Base-by-base conservation (phyloP, 139 green algal genomes). In the Picochlorum sp. region DNA sequence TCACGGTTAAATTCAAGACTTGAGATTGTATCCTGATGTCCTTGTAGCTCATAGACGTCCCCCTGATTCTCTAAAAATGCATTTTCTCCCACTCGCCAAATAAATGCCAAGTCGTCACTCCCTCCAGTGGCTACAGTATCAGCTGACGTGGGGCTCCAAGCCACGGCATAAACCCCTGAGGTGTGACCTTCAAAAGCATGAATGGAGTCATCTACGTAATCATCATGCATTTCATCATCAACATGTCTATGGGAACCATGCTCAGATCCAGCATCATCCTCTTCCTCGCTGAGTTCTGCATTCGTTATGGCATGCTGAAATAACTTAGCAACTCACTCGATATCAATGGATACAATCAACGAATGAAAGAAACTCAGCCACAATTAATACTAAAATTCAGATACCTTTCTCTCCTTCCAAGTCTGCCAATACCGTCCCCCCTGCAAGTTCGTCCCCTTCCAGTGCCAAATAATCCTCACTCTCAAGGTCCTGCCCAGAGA, bases 11-110 rank as follows among this genome's bases (percentile, higher is more conserved):
- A 97, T 2, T 62, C 76, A 25, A 96, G 28, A 4, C 25, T 22
- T 26, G 56, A 50, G 22, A 98, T 81, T 2, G 81, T 87, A 74
- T 98, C 91, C 5, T 70, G 78, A 78, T 97, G 90, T 0, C 87
- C 88, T 3, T 20, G 35, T 16, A 95, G 69, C 61, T 89, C 76
- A 30, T 55, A 33, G n/a, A 78, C 81, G 10, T 47, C 57, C 26
- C 79, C 77, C 1, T 52, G 64, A 3, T 74, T 85, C 20, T 57
- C 60, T 53, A 85, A 74, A 40, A 69, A 81, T 5, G 79, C 76
- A 20, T 86, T 72, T 32, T 88, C 71, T 1, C 82, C 85, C 50
- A 85, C 78, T 40, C 77, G 63, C 79, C 81, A 95, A 6, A 95
- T 41, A 50, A 78, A 91, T 1, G 72, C 82, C 1, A 44, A 55